Evolutionary conservation across 345 rosid genomes (phyloP).

Genomic region (Acer campestre): DNA sequence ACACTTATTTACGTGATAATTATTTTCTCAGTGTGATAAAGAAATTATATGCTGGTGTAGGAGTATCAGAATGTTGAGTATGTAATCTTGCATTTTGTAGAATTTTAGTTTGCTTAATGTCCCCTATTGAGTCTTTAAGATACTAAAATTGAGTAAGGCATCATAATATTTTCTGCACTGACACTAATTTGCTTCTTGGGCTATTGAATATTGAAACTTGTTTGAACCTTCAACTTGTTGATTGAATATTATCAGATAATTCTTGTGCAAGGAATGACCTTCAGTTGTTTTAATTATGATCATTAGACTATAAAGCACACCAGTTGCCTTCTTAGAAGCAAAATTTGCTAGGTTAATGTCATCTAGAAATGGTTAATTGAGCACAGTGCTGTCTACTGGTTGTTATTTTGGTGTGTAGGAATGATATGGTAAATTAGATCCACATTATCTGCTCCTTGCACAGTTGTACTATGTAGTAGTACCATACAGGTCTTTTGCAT

Average conservation of each 20-base stretch:
- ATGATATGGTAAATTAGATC: too few relatives aligned
- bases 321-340: too few relatives aligned
- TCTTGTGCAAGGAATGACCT: neutral
- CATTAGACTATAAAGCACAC: neutral
- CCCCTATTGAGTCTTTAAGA: neutral
- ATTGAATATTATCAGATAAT: neutral
- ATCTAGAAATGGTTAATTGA: too few relatives aligned
- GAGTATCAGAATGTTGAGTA: neutral
- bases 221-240: neutral
- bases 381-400: too few relatives aligned
- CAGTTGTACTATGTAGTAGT: too few relatives aligned
- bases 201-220: too few relatives aligned
- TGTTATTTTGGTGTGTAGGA: too few relatives aligned
- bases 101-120: neutral
- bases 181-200: neutral
- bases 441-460: too few relatives aligned
- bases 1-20: neutral
- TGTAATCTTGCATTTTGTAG: conserved; percentile 1
- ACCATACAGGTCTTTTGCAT: too few relatives aligned
- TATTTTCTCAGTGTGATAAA: neutral
- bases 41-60: neutral
- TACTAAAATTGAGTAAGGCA: neutral
- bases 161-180: neutral
- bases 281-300: neutral
- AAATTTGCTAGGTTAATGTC: too few relatives aligned